Base-by-base conservation (phyloP, 1,284 basidiomycete genomes). In the Cystobasidium pallidum region DNA sequence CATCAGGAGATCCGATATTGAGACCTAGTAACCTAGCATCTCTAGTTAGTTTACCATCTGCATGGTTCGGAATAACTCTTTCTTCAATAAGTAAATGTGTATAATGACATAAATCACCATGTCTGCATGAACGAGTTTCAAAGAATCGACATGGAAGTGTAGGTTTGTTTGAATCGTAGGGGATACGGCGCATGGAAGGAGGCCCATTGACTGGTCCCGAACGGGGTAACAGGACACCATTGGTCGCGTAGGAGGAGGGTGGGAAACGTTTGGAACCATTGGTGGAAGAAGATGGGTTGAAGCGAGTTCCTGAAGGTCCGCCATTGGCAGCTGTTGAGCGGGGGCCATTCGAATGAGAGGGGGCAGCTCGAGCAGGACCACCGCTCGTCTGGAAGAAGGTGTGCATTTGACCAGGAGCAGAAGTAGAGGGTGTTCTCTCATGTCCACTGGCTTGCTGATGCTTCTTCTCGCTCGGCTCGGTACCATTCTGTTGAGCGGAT, bases 341-440 rank as follows among this genome's bases (percentile, higher is more conserved):
- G 15, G 49, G 47, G 32, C 52, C 52, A 47, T 26, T 32, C 15
- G 21, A 3, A 15, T 28, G 10, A 47, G 62, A 49, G 13, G 62
- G 43, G 10, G 39, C 62, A 52, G 45, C 45, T 32, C 49, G 36
- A 24, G 36, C 39, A 3, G 26, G 24, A n/a, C 43, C 67, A 30
- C 61, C 61, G 21, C 24, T 36, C 34, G 68, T 71, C 51, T 71
- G 68, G 68, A 63, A 71, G 59, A 71, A 64, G 24, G 68, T 71
- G 41, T 64, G 68, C 24, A 43, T 49, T 15, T 64, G 62, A 17
- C 62, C 62, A 24, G 45, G 3, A 4, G 36, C 26, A 17, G 59
- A 32, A 4, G 41, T 11, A 21, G 62, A 64, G 6, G 28, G 32
- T 19, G 45, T 49, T n/a, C 34, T 36, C n/a, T 47, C 62, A 64